Evolutionary conservation across 2,329 filamentous ascomycete genomes (phyloP), one percentile per base, ranked within the genome.

Genomic region (Colletotrichum cereale): DNA sequence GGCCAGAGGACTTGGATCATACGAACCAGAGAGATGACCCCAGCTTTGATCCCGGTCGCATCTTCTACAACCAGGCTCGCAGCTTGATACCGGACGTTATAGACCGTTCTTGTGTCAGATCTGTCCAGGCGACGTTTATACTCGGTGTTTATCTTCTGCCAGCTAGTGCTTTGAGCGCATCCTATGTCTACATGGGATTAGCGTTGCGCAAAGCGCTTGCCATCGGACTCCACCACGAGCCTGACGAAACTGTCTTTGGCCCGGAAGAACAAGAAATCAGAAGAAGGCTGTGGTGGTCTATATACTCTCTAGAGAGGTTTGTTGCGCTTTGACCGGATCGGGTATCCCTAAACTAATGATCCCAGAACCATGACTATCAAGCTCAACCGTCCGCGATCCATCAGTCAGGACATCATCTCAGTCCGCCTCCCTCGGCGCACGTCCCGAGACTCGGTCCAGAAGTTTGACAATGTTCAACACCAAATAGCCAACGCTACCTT

Each of bases 61-160:
- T 78, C 1, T 81, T 82, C 66, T 78, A 77, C 40, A 66, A 73
- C 18, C 76, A 80, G 42, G 77, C 79, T 1, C 75, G 76, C 38
- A 64, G 72, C 0, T 63, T 82, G 14, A 74, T 82, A 18, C 77
- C 80, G 0, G 80, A 81, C 36, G 52, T 82, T 0, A 79, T 82
- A n/a, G 79, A 81, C 10, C 72, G 76, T 8, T 75, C 78, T 5
- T 79, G 75, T 29, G 34, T 82, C 4, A 72, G 76, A 18, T 79
- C 79, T 2, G 77, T 82, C 0, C 80, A 82, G 48, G 80, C 78
- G 0, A 74, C 76, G 0, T 81, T 78, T 21, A 63, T 81, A 1
- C 42, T 82, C 6, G 79, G 80, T 1, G 79, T 82, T 7, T 82
- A 82, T 52, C 70, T 81, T 2, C 75, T 82, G 75, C 80, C 80